phyloP scores from a whole-genome alignment of 2,329 filamentous ascomycete species.

The Triangularia verruculosa region DNA sequence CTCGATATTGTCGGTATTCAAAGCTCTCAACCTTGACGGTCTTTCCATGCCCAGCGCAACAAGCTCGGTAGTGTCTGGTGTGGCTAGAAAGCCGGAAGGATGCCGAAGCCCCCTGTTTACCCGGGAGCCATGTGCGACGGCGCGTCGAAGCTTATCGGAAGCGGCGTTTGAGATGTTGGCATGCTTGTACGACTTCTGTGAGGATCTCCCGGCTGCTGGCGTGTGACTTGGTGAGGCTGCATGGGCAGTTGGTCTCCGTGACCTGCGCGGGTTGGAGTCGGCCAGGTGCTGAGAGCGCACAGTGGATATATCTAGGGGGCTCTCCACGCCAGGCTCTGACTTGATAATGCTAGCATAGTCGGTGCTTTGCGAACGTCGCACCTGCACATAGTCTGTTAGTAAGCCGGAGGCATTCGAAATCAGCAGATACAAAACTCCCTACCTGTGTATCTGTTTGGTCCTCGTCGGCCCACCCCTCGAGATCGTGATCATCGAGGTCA shows the following conservation, averaged over 20 bases:
- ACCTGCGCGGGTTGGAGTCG: constrained; percentile 33
- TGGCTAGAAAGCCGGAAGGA: constrained; percentile 45
- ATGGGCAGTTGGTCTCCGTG: constrained; percentile 34
- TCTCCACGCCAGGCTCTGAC: constrained; percentile 33
- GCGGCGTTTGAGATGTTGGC: constrained; percentile 32
- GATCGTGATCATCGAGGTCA: constrained; percentile 60
- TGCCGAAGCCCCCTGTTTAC: constrained; percentile 28
- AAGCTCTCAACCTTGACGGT: constrained; percentile 39
- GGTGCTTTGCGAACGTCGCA: constrained; percentile 23
- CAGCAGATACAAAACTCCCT: not conserved
- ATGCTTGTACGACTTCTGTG: constrained; percentile 32
- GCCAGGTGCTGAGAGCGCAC: constrained; percentile 27
- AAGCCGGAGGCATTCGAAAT: not conserved
- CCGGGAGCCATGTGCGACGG: constrained; percentile 33
- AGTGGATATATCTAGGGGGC: constrained; percentile 30
- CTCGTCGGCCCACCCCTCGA: constrained; percentile 34
- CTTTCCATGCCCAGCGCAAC: constrained; percentile 33
- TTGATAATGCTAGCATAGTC: constrained; percentile 29
- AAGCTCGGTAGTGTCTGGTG: constrained; percentile 56
- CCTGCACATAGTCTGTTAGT: constrained; percentile 18
- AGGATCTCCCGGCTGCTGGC: constrained; percentile 32
- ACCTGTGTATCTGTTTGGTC: constrained; percentile 24
- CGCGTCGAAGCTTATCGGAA: constrained; percentile 41
- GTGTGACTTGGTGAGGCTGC: constrained; percentile 35
- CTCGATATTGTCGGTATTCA: constrained; percentile 44